Percentiles rank a stretch among this genome's conserved stretches.
Evolutionary conservation across 1,139 yeast species (phyloP).

Genomic region (Saccharomyces hybrid): DNA sequence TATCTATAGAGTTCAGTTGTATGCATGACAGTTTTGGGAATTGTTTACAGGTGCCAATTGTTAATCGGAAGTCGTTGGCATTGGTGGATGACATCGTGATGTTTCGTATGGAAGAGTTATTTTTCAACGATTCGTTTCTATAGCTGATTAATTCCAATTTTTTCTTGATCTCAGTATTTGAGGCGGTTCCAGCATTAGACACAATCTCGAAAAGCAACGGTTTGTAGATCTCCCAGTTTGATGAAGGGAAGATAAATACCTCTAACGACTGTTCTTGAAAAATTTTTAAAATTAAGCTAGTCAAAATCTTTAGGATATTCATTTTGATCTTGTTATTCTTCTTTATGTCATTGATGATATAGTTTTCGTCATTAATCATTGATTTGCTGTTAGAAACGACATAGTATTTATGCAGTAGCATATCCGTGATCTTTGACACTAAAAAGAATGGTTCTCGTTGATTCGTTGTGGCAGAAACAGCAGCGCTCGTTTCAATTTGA

Average conservation of each 20-base stretch:
- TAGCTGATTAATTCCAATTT: slow-evolving; percentile 56
- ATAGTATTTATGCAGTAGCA: slow-evolving; percentile 38
- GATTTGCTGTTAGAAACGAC: slow-evolving; percentile 28
- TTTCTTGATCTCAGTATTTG: slow-evolving; percentile 34
- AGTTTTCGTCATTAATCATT: slow-evolving; percentile 33
- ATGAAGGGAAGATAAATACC: slow-evolving; percentile 64
- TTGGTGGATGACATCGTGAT: not conserved
- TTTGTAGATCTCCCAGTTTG: slow-evolving; percentile 56
- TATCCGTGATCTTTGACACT: slow-evolving; percentile 54
- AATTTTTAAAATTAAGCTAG: slow-evolving; percentile 37
- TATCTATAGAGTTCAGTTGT: slow-evolving; percentile 18
- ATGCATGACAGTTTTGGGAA: slow-evolving; percentile 1
- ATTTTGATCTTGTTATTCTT: slow-evolving; percentile 29
- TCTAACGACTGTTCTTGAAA: slow-evolving; percentile 53
- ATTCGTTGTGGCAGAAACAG: slow-evolving; percentile 1
- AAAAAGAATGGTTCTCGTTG: slow-evolving; percentile 32
- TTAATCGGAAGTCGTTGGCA: not conserved
- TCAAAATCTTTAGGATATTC: slow-evolving; percentile 26
- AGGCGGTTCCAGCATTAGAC: slow-evolving; percentile 29
- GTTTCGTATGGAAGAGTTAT: slow-evolving; percentile 33
- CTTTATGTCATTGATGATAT: slow-evolving; percentile 34
- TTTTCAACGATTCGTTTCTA: slow-evolving; percentile 64
- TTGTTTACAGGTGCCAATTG: not conserved
- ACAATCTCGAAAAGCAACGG: slow-evolving; percentile 42
- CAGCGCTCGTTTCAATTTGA: slow-evolving; percentile 4